These are phyloP conservation scores for Fusarium stilboides DNA, from an alignment of 2,329 filamentous ascomycete species.

Conservation along the genomic window DNA sequence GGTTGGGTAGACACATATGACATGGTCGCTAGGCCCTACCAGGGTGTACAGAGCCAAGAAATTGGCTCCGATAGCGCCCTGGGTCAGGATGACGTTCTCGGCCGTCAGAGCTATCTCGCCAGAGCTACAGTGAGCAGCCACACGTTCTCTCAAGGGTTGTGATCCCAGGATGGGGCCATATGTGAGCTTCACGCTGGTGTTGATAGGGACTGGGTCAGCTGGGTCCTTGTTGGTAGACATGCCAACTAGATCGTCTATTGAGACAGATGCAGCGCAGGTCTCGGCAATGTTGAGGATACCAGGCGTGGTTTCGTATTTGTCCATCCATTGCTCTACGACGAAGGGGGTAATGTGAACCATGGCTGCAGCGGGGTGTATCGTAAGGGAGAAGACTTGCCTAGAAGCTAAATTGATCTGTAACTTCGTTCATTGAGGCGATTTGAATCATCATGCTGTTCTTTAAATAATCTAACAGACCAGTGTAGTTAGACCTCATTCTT, in stretches of 20 bases:
- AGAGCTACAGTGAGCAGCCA: conserved; percentile 76
- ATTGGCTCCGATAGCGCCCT: conserved; percentile 87
- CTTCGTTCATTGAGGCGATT: too few species aligned
- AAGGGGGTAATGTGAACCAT: conserved; percentile 75
- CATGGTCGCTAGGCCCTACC: conserved; percentile 81
- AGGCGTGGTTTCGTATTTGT: conserved; percentile 69
- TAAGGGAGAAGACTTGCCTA: too few species aligned
- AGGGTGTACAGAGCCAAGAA: conserved; percentile 82
- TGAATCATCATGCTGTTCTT: too few species aligned
- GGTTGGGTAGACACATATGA: conserved; percentile 88
- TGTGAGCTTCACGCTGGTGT: conserved; percentile 71
- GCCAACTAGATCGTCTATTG: conserved; percentile 74
- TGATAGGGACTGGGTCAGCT: conserved; percentile 57
- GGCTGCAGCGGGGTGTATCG: background rate
- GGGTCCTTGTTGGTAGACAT: conserved; percentile 69
- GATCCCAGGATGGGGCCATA: conserved; percentile 84
- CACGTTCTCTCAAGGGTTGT: conserved; percentile 71
- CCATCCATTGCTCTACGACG: conserved; percentile 82
- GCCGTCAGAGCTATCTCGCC: conserved; percentile 61
- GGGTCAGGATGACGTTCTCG: conserved; percentile 81
- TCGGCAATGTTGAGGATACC: conserved; percentile 81
- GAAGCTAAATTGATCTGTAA: too few species aligned
- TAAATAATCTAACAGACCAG: too few species aligned
- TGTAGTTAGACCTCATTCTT: too few species aligned
- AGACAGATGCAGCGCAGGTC: conserved; percentile 84